Evolutionary conservation across 176 grass and related monocot genomes (phyloP), one percentile per base, ranked within the genome.

Genomic region (Juncus effusus): DNA sequence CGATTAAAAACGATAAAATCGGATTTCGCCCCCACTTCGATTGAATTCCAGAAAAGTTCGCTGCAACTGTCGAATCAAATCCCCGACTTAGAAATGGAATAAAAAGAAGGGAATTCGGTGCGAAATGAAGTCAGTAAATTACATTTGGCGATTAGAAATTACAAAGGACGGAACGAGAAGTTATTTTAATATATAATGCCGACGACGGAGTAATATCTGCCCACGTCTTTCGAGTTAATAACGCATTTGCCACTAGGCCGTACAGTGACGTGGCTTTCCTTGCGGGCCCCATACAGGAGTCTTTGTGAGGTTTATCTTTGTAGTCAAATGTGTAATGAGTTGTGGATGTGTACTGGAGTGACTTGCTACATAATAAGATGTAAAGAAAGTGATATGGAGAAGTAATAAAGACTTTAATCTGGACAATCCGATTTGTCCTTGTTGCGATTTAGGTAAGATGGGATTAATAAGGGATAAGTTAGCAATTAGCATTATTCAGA

Each of bases 41-140:
- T 68, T 68, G 10, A 56, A 42, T 39, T 71, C 35, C 35, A 54
- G 38, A 3, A 3, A 12, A 40, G 16, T 72, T 40, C 37, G 5
- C 37, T 42, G 54, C 28, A 42, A 54, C 54, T 59, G n/a, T 16
- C 39, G 41, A 42, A 6, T 47, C 44, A 28, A 28, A 28, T 1
- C 58, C 9, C 38, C 13, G 42, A 56, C 39, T 72, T 72, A 41
- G 55, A 42, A 71, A 58, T 28, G n/a, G 16, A 61, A 61, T 9
- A 7, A 61, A 71, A 38, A 69, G 14, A 16, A 38, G 49, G 19
- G 19, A 28, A 28, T 28, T 28, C 19, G 19, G 1, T 28, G 19
- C 19, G 19, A 28, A 28, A 28, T 28, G 19, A 28, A 28, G 19
- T 28, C 19, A 28, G 19, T 28, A 28, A 28, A 28, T 28, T 28